These are phyloP conservation scores for Durusdinium trenchii DNA, from an alignment of 73 alveolate genomes.

Conservation along the genomic window DNA sequence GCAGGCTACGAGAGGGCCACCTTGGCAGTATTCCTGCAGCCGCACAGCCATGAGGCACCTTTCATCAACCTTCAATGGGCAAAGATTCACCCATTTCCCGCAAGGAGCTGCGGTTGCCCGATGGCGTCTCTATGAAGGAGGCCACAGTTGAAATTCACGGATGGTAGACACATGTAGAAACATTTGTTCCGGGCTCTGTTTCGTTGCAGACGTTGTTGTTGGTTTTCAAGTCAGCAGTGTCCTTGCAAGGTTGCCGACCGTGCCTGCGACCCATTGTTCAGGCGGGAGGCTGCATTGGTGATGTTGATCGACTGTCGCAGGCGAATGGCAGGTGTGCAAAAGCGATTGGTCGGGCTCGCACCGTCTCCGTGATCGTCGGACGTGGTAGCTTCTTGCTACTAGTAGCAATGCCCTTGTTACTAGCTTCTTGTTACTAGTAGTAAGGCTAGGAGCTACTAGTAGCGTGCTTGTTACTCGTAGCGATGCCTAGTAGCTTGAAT, in stretches of 20 bases:
- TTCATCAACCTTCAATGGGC: not conserved
- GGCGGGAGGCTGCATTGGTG: not conserved
- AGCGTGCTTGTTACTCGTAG: no score
- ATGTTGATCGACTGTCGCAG: no score
- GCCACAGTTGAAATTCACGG: not conserved
- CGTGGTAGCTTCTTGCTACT: no score
- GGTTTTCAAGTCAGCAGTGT: not conserved
- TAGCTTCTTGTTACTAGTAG: no score
- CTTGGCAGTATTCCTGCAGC: constrained; percentile 82
- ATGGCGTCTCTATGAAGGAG: constrained; percentile 20
- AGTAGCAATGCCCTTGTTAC: no score
- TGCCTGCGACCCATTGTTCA: constrained; percentile 60
- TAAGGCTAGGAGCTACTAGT: no score
- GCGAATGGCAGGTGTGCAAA: no score
- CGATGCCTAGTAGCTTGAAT: no score
- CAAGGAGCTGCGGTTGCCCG: constrained; percentile 59
- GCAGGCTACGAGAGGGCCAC: constrained; percentile 75
- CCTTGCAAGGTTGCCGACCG: constrained; percentile 67
- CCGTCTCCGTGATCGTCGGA: no score
- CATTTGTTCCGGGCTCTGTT: not conserved
- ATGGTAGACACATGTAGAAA: no score
- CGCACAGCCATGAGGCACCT: constrained; percentile 84
- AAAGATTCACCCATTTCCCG: not conserved
- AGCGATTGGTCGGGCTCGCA: no score
- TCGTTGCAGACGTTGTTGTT: not conserved